phyloP scores from a whole-genome alignment of 1,284 basidiomycete species.

The Abortiporus biennis region DNA sequence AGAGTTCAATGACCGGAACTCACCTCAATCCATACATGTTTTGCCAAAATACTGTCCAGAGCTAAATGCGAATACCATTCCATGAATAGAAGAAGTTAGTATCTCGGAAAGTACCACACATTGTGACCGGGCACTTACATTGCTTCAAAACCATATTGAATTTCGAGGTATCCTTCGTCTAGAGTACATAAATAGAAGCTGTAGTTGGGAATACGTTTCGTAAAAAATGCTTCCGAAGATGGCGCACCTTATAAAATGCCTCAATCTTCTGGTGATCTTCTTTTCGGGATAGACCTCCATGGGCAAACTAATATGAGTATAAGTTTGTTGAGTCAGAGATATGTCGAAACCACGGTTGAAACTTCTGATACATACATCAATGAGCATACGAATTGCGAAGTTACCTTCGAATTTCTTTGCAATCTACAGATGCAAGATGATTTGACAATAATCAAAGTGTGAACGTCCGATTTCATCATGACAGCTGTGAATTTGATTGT shows the following conservation, averaged over 20 bases:
- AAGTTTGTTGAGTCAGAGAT: too few species aligned
- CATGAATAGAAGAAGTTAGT: neutral
- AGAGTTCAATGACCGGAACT: too few species aligned
- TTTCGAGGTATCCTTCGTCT: constrained; percentile 7
- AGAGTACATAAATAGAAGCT: neutral
- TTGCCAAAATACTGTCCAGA: constrained; percentile 1
- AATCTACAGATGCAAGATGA: neutral
- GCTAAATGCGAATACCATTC: neutral
- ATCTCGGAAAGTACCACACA: neutral
- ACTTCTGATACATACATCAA: too few species aligned
- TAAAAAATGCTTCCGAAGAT: too few species aligned
- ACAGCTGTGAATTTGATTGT: neutral
- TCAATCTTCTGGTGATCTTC: constrained; percentile 4
- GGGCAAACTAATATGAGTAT: neutral
- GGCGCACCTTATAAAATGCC: constrained; percentile 5
- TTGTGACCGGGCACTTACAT: too few species aligned
- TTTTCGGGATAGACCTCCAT: neutral
- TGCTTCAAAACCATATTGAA: constrained; percentile 4
- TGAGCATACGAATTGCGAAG: constrained; percentile 3
- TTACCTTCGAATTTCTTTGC: constrained; percentile 3
- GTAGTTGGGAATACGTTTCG: neutral
- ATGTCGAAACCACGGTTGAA: too few species aligned
- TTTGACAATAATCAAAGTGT: too few species aligned
- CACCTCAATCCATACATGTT: constrained; percentile 6
- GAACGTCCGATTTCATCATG: too few species aligned